Percentiles rank a stretch among this genome's conserved stretches.
These are phyloP conservation scores for Diplogelasinospora grovesii DNA, from an alignment of 495 filamentous ascomycete genomes.

Conservation along the genomic window DNA sequence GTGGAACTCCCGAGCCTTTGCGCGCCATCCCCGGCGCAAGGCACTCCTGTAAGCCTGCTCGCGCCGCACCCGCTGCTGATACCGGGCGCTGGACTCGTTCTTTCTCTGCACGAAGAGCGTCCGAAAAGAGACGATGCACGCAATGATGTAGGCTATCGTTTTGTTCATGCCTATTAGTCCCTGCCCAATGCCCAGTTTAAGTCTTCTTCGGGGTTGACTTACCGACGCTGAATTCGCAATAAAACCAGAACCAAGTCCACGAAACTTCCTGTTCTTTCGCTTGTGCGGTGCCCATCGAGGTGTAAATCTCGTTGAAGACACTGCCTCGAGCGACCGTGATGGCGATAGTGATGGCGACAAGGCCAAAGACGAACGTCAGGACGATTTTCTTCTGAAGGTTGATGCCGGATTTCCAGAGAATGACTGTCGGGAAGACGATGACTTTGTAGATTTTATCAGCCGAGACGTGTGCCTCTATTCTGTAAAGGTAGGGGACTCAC, in stretches of 20 bases:
- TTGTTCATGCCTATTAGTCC: too few relatives aligned
- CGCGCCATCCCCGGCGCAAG: constrained; percentile 4
- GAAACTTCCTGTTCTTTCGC: constrained; percentile 1
- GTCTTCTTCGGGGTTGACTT: too few relatives aligned
- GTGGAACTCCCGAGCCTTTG: not conserved
- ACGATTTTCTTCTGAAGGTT: constrained; percentile 8
- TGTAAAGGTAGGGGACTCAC: constrained; percentile 6
- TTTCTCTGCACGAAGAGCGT: constrained; percentile 11
- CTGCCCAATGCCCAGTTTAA: too few relatives aligned
- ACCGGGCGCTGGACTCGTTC: not conserved
- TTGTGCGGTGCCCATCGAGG: not conserved
- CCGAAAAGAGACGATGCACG: constrained; percentile 15
- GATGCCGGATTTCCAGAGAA: constrained; percentile 13
- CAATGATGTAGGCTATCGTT: constrained; percentile 11
- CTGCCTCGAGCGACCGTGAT: constrained; percentile 13
- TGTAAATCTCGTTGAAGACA: constrained; percentile 7
- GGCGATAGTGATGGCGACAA: constrained; percentile 13
- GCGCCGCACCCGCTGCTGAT: constrained; percentile 3
- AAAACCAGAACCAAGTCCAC: constrained; percentile 12
- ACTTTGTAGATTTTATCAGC: constrained; percentile 1
- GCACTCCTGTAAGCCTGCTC: constrained; percentile 1
- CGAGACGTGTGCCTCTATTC: not conserved
- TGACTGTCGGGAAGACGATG: constrained; percentile 8
- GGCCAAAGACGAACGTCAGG: constrained; percentile 10
- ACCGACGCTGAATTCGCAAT: constrained; percentile 9